Percentiles rank a stretch among this genome's conserved stretches.
Conservation (phyloP, 2,329 filamentous ascomycete species). For the Uncinocarpus reesii region DNA sequence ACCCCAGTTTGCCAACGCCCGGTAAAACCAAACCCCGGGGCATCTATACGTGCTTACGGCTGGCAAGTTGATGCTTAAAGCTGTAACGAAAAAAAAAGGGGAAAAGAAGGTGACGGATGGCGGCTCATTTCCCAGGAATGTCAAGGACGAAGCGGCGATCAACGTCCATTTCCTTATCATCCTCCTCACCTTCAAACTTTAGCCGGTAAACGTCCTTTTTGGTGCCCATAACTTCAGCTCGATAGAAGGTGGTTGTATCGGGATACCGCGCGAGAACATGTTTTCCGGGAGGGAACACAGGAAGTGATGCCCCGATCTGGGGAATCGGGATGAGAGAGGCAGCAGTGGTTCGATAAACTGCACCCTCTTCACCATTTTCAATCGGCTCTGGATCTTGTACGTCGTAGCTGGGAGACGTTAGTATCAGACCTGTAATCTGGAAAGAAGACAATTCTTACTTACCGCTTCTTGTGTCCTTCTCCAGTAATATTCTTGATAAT, state of each 20-base stretch:
- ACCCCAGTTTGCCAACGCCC: too few relatives aligned
- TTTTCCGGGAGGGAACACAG: constrained; percentile 55
- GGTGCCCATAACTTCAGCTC: constrained; percentile 66
- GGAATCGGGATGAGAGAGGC: constrained; percentile 70
- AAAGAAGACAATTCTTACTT: constrained; percentile 15
- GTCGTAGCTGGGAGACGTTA: constrained; percentile 49
- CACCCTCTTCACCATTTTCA: constrained; percentile 51
- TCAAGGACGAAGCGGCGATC: constrained; percentile 68
- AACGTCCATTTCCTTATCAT: constrained; percentile 63
- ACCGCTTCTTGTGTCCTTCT: constrained; percentile 59
- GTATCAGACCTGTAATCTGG: background rate
- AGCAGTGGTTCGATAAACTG: constrained; percentile 57
- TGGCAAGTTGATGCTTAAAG: too few relatives aligned
- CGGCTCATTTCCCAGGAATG: constrained; percentile 46
- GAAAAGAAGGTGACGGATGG: too few relatives aligned
- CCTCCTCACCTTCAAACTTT: constrained; percentile 68
- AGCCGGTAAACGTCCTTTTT: constrained; percentile 46
- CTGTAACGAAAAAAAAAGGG: too few relatives aligned
- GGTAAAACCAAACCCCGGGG: too few relatives aligned
- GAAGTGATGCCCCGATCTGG: constrained; percentile 47
- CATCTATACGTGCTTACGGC: too few relatives aligned
- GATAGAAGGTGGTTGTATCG: constrained; percentile 76
- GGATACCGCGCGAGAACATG: constrained; percentile 70
- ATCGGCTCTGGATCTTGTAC: constrained; percentile 73
- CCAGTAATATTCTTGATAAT: constrained; percentile 65